Conservation (phyloP, 345 rosid species). For the Lepidium didymum region DNA sequence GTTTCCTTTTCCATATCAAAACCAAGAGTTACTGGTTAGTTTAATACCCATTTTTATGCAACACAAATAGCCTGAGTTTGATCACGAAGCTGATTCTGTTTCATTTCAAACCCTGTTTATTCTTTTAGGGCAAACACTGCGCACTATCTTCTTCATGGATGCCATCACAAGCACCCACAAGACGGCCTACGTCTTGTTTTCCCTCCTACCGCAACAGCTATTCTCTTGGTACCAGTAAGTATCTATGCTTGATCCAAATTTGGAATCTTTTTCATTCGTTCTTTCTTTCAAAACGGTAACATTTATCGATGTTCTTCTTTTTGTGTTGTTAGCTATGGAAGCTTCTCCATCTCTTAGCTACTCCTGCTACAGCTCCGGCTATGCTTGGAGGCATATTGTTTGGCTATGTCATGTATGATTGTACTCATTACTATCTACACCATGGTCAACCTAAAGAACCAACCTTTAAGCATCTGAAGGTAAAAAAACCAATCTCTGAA, state of each 20-base stretch:
- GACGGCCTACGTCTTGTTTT: conserved; percentile 81
- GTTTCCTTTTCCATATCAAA: conserved; percentile 88
- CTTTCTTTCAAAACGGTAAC: neutral
- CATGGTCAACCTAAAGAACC: conserved; percentile 57
- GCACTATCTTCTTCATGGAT: conserved; percentile 86
- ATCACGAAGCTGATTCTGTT: neutral
- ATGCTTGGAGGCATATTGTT: conserved; percentile 57
- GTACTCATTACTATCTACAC: conserved; percentile 68
- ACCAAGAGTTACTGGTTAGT: conserved; percentile 85
- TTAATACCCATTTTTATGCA: neutral
- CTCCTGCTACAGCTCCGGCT: conserved; percentile 56
- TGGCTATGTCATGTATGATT: conserved; percentile 64
- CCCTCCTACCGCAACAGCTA: conserved; percentile 76
- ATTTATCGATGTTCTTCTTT: neutral
- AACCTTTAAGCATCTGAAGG: conserved; percentile 48
- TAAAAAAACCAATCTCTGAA: neutral
- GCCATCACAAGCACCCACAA: conserved; percentile 90
- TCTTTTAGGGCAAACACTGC: conserved; percentile 58
- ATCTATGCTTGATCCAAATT: neutral
- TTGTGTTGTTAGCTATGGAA: conserved; percentile 45
- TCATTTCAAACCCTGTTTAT: neutral
- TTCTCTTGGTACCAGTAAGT: conserved; percentile 59
- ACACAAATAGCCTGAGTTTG: neutral
- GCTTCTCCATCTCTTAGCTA: conserved; percentile 33
- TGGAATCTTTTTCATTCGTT: neutral